Evolutionary conservation across 345 rosid species (phyloP), one percentile per base, ranked within the genome.

Genomic region (Citrus reticulata): DNA sequence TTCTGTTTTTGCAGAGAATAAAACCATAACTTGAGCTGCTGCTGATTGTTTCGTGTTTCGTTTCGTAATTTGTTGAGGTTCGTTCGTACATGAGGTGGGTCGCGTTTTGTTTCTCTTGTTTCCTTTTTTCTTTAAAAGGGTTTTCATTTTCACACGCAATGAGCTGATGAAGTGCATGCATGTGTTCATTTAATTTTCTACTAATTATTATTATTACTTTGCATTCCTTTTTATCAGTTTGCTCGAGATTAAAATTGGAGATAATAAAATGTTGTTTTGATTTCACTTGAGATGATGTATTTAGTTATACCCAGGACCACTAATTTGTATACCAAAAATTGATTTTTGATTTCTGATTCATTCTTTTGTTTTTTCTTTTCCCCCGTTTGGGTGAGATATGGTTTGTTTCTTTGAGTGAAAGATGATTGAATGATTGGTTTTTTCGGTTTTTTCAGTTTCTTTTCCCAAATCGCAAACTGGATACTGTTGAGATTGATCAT

Each of bases 361-460:
- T 6, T 51, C 16, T 30, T 68, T 20, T 10, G 9, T 46, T 70
- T 51, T 62, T 40, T 0, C 32, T 32, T 7, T 25, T 34, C 29
- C 4, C 20, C 55, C 42, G 11, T n/a, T 22, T 24, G 55, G 37
- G 42, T 57, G 37, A 7, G 57, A 40, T 55, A 6, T 37, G 30
- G 16, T 24, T 63, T 54, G 7, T 30, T 64, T 20, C 64, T 78
- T 73, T 25, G 68, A 30, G 72, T 42, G 75, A 25, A 39, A 20
- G 73, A 66, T 77, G 17, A 74, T 32, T 46, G 58, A 8, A 30
- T 59, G 62, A 72, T 66, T 64, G 81, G 85, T 83, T 60, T 20
- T 37, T 80, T 69, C 82, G 81, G 85, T 83, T 60, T 20, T 37
- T 80, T 69, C 82, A 59, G 60, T 79, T 80, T 85, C 55, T 54